These are phyloP conservation scores for Cryptococcus sp. DNA, from an alignment of 1,284 basidiomycete species.

Conservation along the genomic window DNA sequence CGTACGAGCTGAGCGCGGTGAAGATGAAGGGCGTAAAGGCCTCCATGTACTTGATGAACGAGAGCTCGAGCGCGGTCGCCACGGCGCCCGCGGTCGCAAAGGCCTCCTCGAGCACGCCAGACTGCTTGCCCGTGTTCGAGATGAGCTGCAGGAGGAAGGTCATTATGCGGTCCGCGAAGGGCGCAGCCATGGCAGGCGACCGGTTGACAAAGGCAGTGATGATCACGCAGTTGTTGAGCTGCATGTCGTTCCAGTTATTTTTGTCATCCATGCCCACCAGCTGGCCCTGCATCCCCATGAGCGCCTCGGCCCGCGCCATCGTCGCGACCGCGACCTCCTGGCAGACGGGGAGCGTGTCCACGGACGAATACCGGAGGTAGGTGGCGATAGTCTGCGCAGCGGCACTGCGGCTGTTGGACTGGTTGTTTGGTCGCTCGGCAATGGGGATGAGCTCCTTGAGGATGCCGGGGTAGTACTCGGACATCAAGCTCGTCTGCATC, in stretches of 20 bases:
- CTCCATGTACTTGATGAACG: conserved; percentile 83
- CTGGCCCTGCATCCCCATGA: conserved; percentile 83
- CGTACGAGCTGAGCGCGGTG: conserved; percentile 84
- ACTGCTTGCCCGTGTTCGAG: conserved; percentile 81
- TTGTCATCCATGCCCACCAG: conserved; percentile 93
- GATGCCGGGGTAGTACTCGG: conserved; percentile 85
- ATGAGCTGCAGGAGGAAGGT: conserved; percentile 83
- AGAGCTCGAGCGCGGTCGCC: conserved; percentile 70
- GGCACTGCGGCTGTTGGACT: conserved; percentile 88
- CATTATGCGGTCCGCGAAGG: conserved; percentile 93
- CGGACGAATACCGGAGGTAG: conserved; percentile 74
- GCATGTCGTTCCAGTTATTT: conserved; percentile 98
- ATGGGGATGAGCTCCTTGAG: conserved; percentile 75
- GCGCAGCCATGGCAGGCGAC: conserved; percentile 76
- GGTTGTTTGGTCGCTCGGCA: conserved; percentile 78
- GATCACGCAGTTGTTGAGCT: conserved; percentile 91
- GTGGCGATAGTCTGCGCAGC: conserved; percentile 94
- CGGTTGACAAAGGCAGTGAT: conserved; percentile 81
- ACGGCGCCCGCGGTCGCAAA: conserved; percentile 93
- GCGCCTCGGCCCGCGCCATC: conserved; percentile 81
- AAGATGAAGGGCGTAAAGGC: conserved; percentile 89
- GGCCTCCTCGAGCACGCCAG: conserved; percentile 94
- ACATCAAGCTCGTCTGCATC: conserved; percentile 62
- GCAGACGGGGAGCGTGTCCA: conserved; percentile 76
- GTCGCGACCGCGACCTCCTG: conserved; percentile 79